These are phyloP conservation scores for Bipolaris victoriae DNA, from an alignment of 2,329 filamentous ascomycete genomes.

Conservation along the genomic window DNA sequence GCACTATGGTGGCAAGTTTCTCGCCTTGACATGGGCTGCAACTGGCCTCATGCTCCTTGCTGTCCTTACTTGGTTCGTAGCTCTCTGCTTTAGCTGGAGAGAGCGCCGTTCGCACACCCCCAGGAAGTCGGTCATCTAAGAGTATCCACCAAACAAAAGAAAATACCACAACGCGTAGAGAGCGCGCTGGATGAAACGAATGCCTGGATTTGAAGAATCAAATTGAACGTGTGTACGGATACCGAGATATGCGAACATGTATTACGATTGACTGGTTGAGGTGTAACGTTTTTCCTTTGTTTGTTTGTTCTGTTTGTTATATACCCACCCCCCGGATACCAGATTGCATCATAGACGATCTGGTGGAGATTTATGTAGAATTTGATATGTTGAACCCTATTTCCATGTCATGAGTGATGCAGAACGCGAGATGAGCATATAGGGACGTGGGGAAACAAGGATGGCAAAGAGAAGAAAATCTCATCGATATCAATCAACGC, in stretches of 20 bases:
- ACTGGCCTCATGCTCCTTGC: constrained; percentile 54
- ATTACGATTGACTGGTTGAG: background rate
- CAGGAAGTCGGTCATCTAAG: constrained; percentile 1
- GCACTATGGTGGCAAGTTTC: constrained; percentile 60
- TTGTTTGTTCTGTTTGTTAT: background rate
- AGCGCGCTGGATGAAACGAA: too few relatives aligned
- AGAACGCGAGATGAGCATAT: too few relatives aligned
- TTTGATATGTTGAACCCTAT: background rate
- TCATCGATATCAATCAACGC: background rate
- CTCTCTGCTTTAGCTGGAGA: constrained; percentile 37
- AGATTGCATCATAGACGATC: background rate
- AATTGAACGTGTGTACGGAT: background rate
- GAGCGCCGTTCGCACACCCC: background rate
- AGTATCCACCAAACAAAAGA: background rate
- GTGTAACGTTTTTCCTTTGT: background rate
- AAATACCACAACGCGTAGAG: background rate
- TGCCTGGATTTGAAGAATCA: background rate
- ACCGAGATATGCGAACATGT: background rate
- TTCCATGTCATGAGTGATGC: too few relatives aligned
- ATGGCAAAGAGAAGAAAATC: background rate
- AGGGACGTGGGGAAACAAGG: too few relatives aligned
- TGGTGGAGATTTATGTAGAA: background rate
- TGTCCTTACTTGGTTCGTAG: constrained; percentile 36
- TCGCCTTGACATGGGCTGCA: constrained; percentile 66
- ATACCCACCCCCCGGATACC: constrained; percentile 1